phyloP scores from a whole-genome alignment of 2,329 filamentous ascomycete species.

The Byssochlamys sp. region DNA sequence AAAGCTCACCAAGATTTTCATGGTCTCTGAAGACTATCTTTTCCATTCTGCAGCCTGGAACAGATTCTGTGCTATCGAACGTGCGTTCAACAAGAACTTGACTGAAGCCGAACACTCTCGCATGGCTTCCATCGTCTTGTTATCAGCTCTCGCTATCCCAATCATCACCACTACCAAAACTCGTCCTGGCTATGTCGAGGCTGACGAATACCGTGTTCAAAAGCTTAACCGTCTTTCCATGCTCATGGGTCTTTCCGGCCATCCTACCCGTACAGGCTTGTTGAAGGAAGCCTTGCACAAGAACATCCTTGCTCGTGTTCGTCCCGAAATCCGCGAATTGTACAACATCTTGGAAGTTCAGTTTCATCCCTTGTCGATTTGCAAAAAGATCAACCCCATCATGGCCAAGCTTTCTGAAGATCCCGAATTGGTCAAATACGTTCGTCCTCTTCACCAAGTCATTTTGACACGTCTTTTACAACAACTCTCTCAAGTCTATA shows the following conservation, averaged over 20 bases:
- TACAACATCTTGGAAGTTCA: slow-evolving; percentile 99
- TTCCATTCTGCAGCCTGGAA: slow-evolving; percentile 98
- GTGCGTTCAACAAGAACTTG: slow-evolving; percentile 84
- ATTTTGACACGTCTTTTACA: slow-evolving; percentile 97
- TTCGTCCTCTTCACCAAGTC: slow-evolving; percentile 89
- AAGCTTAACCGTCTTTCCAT: slow-evolving; percentile 97
- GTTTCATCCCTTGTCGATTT: slow-evolving; percentile 96
- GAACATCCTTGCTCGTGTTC: slow-evolving; percentile 81
- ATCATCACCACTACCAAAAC: slow-evolving; percentile 98
- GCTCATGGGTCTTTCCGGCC: slow-evolving; percentile 80
- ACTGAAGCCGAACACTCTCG: slow-evolving; percentile 85
- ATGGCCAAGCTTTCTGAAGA: slow-evolving; percentile 85
- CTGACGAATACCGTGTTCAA: slow-evolving; percentile 93
- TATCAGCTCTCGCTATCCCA: slow-evolving; percentile 92
- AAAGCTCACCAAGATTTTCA: slow-evolving; percentile 95
- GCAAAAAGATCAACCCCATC: slow-evolving; percentile 97
- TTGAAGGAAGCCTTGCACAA: slow-evolving; percentile 96
- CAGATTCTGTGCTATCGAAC: slow-evolving; percentile 83
- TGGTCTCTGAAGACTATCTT: slow-evolving; percentile 97
- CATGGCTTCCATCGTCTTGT: slow-evolving; percentile 86
- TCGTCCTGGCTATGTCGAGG: slow-evolving; percentile 87
- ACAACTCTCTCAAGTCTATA: slow-evolving; percentile 96
- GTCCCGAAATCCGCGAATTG: slow-evolving; percentile 87
- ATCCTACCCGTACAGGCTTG: slow-evolving; percentile 76
- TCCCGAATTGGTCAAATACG: slow-evolving; percentile 93